phyloP scores from a whole-genome alignment of 148 eudicot genomes.

The Rhododendron simsii region DNA sequence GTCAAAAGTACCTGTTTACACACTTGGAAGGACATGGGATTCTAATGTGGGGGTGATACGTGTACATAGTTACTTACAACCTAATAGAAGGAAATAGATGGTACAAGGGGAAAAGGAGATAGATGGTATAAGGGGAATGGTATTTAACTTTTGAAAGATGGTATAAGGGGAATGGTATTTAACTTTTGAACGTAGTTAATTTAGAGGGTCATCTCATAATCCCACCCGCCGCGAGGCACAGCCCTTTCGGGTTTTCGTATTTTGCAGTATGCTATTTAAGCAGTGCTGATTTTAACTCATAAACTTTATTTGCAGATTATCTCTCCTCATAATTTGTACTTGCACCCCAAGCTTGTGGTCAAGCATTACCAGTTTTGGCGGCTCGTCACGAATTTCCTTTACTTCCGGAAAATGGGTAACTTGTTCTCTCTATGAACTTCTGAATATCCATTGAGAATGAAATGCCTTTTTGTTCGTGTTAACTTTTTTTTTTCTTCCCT shows the following conservation, averaged over 20 bases:
- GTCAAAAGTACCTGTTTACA: neutral
- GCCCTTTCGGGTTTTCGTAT: neutral
- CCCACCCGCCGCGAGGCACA: neutral
- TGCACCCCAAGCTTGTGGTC: slow-evolving; percentile 83
- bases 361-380: slow-evolving; percentile 96
- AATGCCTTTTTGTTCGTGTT: neutral
- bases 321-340: slow-evolving; percentile 78
- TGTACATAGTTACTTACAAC: neutral
- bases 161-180: neutral
- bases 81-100: neutral
- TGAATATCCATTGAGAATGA: neutral
- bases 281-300: slow-evolving; percentile 5
- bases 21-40: neutral
- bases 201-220: neutral
- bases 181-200: neutral
- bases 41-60: neutral
- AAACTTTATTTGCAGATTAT: slow-evolving; percentile 60
- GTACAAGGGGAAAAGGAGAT: neutral
- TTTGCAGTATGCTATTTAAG: neutral
- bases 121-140: neutral
- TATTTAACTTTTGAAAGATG: neutral
- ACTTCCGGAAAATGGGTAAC: slow-evolving; percentile 97
- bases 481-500: neutral
- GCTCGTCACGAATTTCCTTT: slow-evolving; percentile 84
- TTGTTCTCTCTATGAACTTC: neutral